Percentiles rank a stretch among this genome's conserved stretches.
These are phyloP conservation scores for Fremontodendron californicum DNA, from an alignment of 345 rosid species.

Conservation along the genomic window DNA sequence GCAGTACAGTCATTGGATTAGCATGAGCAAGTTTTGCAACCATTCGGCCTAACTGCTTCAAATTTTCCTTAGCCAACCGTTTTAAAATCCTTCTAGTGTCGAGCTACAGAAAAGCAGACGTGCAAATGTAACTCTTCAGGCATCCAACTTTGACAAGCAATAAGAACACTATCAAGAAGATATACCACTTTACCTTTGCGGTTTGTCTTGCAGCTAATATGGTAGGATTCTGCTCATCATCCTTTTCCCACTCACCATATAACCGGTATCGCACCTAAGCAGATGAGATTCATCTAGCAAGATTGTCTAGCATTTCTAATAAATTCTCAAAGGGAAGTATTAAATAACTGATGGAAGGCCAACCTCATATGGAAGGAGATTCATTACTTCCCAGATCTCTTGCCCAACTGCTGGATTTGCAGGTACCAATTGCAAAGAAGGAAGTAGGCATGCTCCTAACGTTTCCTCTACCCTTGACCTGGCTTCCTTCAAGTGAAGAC, in stretches of 20 bases:
- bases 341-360: slow-evolving; percentile 32
- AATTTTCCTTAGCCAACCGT: slow-evolving; percentile 95
- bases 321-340: slow-evolving; percentile 21
- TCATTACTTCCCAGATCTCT: slow-evolving; percentile 99
- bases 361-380: slow-evolving; percentile 97
- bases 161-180: slow-evolving; percentile 7
- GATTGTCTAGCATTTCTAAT: slow-evolving; percentile 19
- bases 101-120: slow-evolving; percentile 45
- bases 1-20: slow-evolving; percentile 97
- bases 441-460: slow-evolving; percentile 80
- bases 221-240: slow-evolving; percentile 86
- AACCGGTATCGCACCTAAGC: slow-evolving; percentile 87
- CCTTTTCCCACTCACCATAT: slow-evolving; percentile 99
- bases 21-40: slow-evolving; percentile 99
- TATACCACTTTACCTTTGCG: slow-evolving; percentile 60
- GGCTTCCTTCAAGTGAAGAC: slow-evolving; percentile 73
- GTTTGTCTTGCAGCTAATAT: slow-evolving; percentile 90
- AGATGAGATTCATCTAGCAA: slow-evolving; percentile 33
- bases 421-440: slow-evolving; percentile 91
- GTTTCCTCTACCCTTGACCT: slow-evolving; percentile 94
- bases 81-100: slow-evolving; percentile 94
- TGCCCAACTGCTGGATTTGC: slow-evolving; percentile 99
- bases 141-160: slow-evolving; percentile 19
- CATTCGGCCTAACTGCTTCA: slow-evolving; percentile 98
- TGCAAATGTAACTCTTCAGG: slow-evolving; percentile 14